Evolutionary conservation across 2,329 filamentous ascomycete species (phyloP).

Genomic region (Ceratocystis ficicola): DNA sequence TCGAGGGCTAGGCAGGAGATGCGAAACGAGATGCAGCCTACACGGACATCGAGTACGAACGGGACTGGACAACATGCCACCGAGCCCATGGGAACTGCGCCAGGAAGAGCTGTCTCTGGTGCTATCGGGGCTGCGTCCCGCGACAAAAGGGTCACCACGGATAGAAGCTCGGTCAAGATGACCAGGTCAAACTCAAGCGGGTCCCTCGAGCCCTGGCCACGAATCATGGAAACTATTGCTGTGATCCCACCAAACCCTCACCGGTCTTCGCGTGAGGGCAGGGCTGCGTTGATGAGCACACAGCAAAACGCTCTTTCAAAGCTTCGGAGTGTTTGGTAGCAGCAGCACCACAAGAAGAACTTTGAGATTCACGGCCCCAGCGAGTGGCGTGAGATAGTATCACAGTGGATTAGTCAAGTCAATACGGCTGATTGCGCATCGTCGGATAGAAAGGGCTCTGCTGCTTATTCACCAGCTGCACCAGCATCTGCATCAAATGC

Average conservation of each 20-base stretch:
- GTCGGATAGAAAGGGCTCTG: not conserved
- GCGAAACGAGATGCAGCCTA: not conserved
- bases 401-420: constrained; percentile 3
- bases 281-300: not conserved
- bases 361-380: not conserved
- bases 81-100: no score
- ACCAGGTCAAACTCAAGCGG: not conserved
- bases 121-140: not conserved
- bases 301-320: not conserved
- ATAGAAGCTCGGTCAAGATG: not conserved
- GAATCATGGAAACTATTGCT: not conserved
- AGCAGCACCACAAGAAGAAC: not conserved
- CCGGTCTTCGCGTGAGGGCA: not conserved
- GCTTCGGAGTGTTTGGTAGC: not conserved
- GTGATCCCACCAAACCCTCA: not conserved
- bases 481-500: not conserved
- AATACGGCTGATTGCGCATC: not conserved
- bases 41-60: not conserved
- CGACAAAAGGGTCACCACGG: not conserved
- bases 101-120: not conserved
- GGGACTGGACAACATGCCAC: not conserved
- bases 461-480: not conserved
- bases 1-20: not conserved
- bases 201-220: not conserved
- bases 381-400: not conserved